Base-by-base conservation (phyloP, 2,329 filamentous ascomycete genomes). In the Venturia effusa region DNA sequence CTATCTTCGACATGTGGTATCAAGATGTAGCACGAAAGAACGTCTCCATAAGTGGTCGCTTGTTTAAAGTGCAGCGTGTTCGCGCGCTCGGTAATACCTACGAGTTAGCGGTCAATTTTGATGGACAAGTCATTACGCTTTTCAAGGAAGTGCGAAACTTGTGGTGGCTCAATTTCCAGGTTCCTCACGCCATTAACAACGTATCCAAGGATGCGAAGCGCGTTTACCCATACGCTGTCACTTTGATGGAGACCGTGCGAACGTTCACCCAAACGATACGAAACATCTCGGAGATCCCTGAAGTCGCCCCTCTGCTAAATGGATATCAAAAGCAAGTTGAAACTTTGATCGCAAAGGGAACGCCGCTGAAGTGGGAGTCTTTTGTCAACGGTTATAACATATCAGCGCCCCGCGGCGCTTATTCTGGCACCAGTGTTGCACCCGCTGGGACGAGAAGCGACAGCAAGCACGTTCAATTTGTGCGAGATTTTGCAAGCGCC, bases 121-220 rank as follows among this genome's bases (percentile, higher is more conserved):
- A 99, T 72, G 87, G 90, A 15, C 94, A 99, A 73, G 90, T 97
- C 64, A 99, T 99, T 72, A 92, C 93, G 0, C 80, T 99, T 11
- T 99, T 99, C 82, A 99, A 99, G 73, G 94, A 99, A 78, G 96
- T 96, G 32, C 87, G 95, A 48, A 99, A 99, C 72, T 79, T 99
- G 54, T 86, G 91, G 15, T 99, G 94, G 93, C 87, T 96, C 67
- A 94, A 91, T 68, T 99, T 92, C 74, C 88, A 90, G 64, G 90
- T 99, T 30, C 95, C 95, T 10, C 94, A 99, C 74, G 87, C 90
- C 17, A 91, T 99, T 71, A 95, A 88, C 75, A 97, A 91, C 67
- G 91, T 96, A 63, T 96, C 95, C 0, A 99, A 97, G 75, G 94
- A 99, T 74, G 95, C 94, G n/a, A 96, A 97, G 77, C 86, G 94